Percentiles rank a stretch among this genome's conserved stretches.
phyloP scores from a whole-genome alignment of 805 yeast genomes.

The Kurtzmaniella fragi region DNA sequence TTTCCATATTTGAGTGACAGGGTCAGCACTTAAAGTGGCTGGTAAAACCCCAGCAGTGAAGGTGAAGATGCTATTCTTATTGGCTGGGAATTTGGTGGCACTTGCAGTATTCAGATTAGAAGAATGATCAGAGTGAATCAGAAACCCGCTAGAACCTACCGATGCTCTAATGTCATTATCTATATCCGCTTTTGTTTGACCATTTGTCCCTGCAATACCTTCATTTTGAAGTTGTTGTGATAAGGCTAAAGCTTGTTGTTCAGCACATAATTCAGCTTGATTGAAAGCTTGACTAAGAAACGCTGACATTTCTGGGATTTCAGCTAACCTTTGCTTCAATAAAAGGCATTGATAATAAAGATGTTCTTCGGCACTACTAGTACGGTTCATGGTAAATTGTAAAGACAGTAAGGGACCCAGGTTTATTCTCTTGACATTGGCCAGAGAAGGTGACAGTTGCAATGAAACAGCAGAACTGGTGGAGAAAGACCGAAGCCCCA shows the following conservation, averaged over 20 bases:
- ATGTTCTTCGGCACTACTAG: slow-evolving; percentile 60
- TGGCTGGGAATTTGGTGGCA: slow-evolving; percentile 13
- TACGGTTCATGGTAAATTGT: slow-evolving; percentile 54
- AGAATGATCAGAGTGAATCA: slow-evolving; percentile 31
- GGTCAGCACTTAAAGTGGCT: slow-evolving; percentile 73
- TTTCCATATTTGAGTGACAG: slow-evolving; percentile 87
- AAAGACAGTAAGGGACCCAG: slow-evolving; percentile 44
- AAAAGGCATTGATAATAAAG: slow-evolving; percentile 61
- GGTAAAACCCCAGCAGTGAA: slow-evolving; percentile 77
- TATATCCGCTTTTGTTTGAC: neutral
- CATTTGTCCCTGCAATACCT: neutral
- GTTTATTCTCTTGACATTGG: slow-evolving; percentile 34
- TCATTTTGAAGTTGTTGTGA: slow-evolving; percentile 35
- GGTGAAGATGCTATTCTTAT: slow-evolving; percentile 43
- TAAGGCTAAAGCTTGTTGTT: slow-evolving; percentile 59
- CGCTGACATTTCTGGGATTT: slow-evolving; percentile 64
- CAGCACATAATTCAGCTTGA: slow-evolving; percentile 64
- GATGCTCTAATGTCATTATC: slow-evolving; percentile 25
- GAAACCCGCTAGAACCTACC: slow-evolving; percentile 28
- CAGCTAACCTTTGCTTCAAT: slow-evolving; percentile 50
- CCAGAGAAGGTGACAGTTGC: slow-evolving; percentile 18
- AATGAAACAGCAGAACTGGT: slow-evolving; percentile 25
- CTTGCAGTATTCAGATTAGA: slow-evolving; percentile 9
- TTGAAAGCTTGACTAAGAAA: slow-evolving; percentile 59
- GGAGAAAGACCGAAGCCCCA: slow-evolving; percentile 36